Evolutionary conservation across 176 grass and related monocot genomes (phyloP).

Genomic region (Themeda triandra): DNA sequence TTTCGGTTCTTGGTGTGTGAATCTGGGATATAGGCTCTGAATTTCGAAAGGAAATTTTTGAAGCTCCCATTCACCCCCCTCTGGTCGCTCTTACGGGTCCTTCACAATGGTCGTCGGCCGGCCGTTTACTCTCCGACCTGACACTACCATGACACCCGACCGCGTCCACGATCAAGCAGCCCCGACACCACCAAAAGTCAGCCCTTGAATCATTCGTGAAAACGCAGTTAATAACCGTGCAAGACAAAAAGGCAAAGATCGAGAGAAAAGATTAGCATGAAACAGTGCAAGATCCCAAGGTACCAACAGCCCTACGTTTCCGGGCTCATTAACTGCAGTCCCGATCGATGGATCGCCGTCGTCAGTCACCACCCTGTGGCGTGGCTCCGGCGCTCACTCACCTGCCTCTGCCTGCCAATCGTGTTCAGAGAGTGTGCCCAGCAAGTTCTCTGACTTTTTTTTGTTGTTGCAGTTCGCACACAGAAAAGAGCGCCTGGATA

Average conservation of each 20-base stretch:
- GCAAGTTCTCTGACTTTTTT: constrained; percentile 34
- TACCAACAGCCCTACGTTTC: background rate
- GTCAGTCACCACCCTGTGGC: background rate
- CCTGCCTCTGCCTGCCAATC: constrained; percentile 7
- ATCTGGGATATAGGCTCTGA: too few species aligned
- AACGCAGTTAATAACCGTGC: constrained; percentile 26
- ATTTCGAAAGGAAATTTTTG: too few species aligned
- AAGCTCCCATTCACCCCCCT: too few species aligned
- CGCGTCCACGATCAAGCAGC: background rate
- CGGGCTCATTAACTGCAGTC: background rate
- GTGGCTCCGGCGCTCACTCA: background rate
- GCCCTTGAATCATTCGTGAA: constrained; percentile 28
- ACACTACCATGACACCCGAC: background rate
- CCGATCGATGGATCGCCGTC: background rate
- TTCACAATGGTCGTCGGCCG: constrained; percentile 35
- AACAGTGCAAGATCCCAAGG: too few species aligned
- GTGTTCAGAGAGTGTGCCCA: background rate
- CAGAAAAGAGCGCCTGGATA: constrained; percentile 8
- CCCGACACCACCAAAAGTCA: constrained; percentile 17
- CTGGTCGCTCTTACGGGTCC: too few species aligned
- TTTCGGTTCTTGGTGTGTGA: too few species aligned
- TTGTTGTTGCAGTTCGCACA: background rate
- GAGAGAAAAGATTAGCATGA: background rate
- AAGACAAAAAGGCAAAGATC: background rate
- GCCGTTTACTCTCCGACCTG: background rate